Base-by-base conservation (phyloP, 2,329 filamentous ascomycete species). In the Penicillium sp. region DNA sequence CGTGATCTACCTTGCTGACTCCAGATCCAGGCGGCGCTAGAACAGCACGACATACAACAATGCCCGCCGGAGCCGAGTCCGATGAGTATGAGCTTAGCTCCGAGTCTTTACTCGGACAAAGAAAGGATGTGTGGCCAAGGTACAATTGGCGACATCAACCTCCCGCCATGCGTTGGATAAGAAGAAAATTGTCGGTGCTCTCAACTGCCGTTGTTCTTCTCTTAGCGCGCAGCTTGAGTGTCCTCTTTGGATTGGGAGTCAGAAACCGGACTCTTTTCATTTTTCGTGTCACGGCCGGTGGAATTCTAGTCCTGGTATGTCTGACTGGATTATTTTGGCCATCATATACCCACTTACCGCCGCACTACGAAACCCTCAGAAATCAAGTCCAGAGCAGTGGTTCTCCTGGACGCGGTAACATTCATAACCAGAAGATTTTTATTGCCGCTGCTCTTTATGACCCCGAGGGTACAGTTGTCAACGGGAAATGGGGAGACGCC, bases 31-130 rank as follows among this genome's bases (percentile, higher is more conserved):
- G 51, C 51, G 30, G 37, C 35, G 28, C 35, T 7, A 2, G 37
- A 40, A 28, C 25, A 8, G 16, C 11, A 53, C 37, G 22, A 40
- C 51, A 37, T 19, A 33, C 35, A 53, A 53, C 28, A 16, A 53
- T 53, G 51, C 37, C 51, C 6, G 22, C 35, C 13, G 40, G 51
- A 14, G 35, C 28, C 35, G 6, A 38, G 37, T 42, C 51, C 6
- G 37, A 42, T 11, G 51, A 53, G 35, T 53, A 53, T 53, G 51
- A 53, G 51, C 51, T 53, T 16, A 35, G 40, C 14, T 26, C 51
- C 13, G 51, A 40, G 22, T 38, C 35, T 4, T 38, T 53, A 26
- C 35, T 53, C 35, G 51, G 51, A 8, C 19, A 37, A 37, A 11
- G 8, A 5, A 42, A 28, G 25, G 7, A 6, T 7, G 22, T n/a